Base-by-base conservation (phyloP, 2,329 filamentous ascomycete species). In the Fusarium papillatum region DNA sequence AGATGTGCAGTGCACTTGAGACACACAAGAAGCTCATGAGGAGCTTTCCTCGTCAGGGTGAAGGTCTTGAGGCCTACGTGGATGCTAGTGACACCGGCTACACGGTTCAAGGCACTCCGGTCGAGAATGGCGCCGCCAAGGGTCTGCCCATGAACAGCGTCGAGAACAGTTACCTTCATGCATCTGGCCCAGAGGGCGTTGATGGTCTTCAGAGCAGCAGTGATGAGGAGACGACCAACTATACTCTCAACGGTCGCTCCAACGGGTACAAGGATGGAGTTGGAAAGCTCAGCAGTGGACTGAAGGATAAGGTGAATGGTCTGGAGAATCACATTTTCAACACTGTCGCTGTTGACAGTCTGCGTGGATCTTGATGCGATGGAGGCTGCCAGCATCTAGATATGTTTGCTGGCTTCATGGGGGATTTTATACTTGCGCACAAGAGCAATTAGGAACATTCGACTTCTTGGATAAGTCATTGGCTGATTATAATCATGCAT, bases 31-130 rank as follows among this genome's bases (percentile, higher is more conserved):
- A 89, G 64, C 74, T 93, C 10, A 90, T 92, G 86, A 89, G 90
- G 81, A 83, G 86, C 24, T 94, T 91, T 76, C 91, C 93, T 6
- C 88, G 93, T 4, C 82, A 89, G 39, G 93, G 93, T 26, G 90
- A 88, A 53, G 93, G 93, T 31, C 72, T 95, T 1, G 93, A 95
- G 75, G 92, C 93, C 0, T 94, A 89, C 70, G 93, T 94, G 10
- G 93, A 95, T 79, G 85, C 89, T 2, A 92, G 89, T 69, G 93
- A 95, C 77, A 95, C 92, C 59, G 93, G 93, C 0, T 89, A 89
- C 71, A 84, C 84, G 0, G 71, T 86, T 14, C 80, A 85, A n/a
- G 82, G 78, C 3, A 65, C 68, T 1, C 76, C 78, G 0, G 74
- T 80, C 1, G 79, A 80, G 72, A 57, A 78, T 19, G 71, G 69